Base-by-base conservation (phyloP, 257 asterid species). In the Orobanche coerulescens region DNA sequence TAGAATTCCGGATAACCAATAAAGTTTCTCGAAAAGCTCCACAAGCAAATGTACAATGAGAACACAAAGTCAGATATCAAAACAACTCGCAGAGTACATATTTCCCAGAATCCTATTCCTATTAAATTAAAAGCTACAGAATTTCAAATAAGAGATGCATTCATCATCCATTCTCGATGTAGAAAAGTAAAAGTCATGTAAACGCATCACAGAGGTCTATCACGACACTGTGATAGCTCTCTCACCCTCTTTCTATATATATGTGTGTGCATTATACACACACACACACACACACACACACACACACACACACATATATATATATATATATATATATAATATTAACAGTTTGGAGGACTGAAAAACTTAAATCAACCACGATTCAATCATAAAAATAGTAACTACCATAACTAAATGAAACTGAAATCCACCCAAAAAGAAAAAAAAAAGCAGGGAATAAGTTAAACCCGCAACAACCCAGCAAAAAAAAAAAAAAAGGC, bases 161-260 rank as follows among this genome's bases (percentile, higher is more conserved):
- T 23, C 23, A 11, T 6, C 20, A 56, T 39, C 23, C 31, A 37
- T n/a, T 4, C 39, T 50, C 34, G 13, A 7, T 8, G 18, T 15
- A 28, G 24, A 44, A 2, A 3, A 31, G n/a, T 31, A 24, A 31
- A 13, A 36, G 6, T 10, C 2, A 22, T 34, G 8, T 22, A 10
- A 49, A 58, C 61, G 46, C 47, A 50, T 39, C 30, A 47, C 9
- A 12, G 22, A 48, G 73, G 61, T 72, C 70, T 30, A 58, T 7
- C 64, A 19, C 56, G 57, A 10, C 34, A 15, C 42, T 31, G 14
- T 48, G 39, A 68, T 40, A 15, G 36, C 30, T 43, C 5, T n/a
- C n/a, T n/a, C n/a, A n/a, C n/a, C n/a, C n/a, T n/a, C n/a, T n/a
- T n/a, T n/a, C n/a, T n/a, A n/a, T n/a, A n/a, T n/a, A n/a, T n/a